Evolutionary conservation across 2,329 filamentous ascomycete species (phyloP), one percentile per base, ranked within the genome.

Genomic region (Malbranchea cinnamomea): DNA sequence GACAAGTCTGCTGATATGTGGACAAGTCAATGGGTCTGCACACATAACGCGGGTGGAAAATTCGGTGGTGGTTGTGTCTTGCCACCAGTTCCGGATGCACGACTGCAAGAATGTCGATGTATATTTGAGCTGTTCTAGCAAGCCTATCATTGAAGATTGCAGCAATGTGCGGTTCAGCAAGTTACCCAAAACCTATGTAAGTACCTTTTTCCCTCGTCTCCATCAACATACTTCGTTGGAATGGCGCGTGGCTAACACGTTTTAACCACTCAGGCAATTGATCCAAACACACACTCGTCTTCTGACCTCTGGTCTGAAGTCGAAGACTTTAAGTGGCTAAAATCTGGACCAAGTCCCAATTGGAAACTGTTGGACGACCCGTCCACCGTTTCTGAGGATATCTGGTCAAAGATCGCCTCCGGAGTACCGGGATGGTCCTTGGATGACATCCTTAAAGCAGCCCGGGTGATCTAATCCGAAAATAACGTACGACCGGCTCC

Each of bases 301-400:
- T 42, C 49, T 31, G 87, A 92, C 49, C 70, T 78, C 44, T 98
- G 83, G 82, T 69, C 85, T 43, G 74, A 89, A 45, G 80, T 95
- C 10, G 82, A 95, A 52, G 89, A 98, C 52, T 98, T 98, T 64
- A 92, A 92, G 57, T 95, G 89, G 89, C 68, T 94, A 39, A 91
- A 85, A 53, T 65, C 70, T 10, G 82, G 80, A 34, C 71, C 72
- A 17, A 94, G 82, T 48, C 89, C 89, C 2, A 85, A 98, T 49
- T 98, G 87, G 83, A 70, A 63, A 19, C 55, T 82, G 2, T 43
- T 95, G 13, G 60, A 70, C 2, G 65, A 72, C 30, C 61, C 62
- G 1, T 59, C 75, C 32, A 66, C 67, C 14, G 56, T 87, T 8
- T 41, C 56, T 0, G 69, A 76, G 2, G 60, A 68, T 2, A 59